Base-by-base conservation (phyloP, 371 early-diverging fungal genomes). In the Phascolomyces articulosus region DNA sequence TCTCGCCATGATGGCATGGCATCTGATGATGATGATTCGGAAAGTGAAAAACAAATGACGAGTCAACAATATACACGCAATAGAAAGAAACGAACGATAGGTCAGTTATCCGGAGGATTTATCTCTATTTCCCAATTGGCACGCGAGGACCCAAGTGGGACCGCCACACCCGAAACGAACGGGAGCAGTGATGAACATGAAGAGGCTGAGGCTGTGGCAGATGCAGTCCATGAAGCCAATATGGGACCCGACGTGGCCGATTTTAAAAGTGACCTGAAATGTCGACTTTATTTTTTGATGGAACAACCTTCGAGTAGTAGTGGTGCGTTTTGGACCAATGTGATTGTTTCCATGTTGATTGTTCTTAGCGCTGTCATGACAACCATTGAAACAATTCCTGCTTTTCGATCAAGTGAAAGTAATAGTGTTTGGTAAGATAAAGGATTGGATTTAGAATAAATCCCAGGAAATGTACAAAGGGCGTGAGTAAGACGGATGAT, bases 311-410 rank as follows among this genome's bases (percentile, higher is more conserved):
- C 89, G 8, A 88, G 88, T n/a, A 85, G 87, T 66, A 62, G 69
- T n/a, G 77, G 82, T 13, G 94, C 94, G 7, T 93, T 94, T 72
- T 79, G 85, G 55, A 81, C 88, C 41, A 93, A 91, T 65, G 85
- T 93, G 21, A 78, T 91, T 68, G 87, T 94, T 4, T 85, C 92
- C 0, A 79, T 90, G 55, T 73, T 89, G 60, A 94, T 94, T 67
- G 85, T 93, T 2, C 74, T 90, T 40, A 88, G 91, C 71, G 90
- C 92, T 9, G 83, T 92, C n/a, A 86, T 91, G 62, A 89, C 93
- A 0, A 93, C 92, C 10, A 81, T 94, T 38, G 95, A 94, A 79
- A 94, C 95, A 23, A 92, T 94, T 20, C 95, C 95, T 21, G 65
- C 91, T 20, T 89, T 92, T 69, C 85, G 87, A 49, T 85, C 86